Evolutionary conservation across 2,329 filamentous ascomycete species (phyloP).

Genomic region (Fusarium sp.): DNA sequence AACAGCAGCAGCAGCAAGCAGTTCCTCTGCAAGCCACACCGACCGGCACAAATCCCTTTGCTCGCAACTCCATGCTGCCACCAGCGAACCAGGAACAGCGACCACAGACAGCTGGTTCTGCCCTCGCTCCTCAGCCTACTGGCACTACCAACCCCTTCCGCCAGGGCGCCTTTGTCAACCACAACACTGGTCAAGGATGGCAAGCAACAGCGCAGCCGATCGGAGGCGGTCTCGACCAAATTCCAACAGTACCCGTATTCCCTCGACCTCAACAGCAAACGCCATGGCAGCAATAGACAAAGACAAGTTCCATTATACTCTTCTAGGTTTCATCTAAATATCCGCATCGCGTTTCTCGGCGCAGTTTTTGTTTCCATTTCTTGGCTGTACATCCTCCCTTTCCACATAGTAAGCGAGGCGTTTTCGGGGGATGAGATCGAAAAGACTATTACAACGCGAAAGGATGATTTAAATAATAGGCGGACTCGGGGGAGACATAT

Average conservation of each 20-base stretch:
- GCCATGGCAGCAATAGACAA: constrained; percentile 68
- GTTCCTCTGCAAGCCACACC: constrained; percentile 61
- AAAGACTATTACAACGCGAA: constrained; percentile 36
- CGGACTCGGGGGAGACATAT: background rate
- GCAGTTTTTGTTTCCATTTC: constrained; percentile 28
- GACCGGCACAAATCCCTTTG: constrained; percentile 72
- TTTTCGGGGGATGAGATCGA: constrained; percentile 48
- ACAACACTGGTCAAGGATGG: constrained; percentile 89
- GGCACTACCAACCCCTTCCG: constrained; percentile 96
- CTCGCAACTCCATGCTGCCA: constrained; percentile 55
- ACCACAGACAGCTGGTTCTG: constrained; percentile 60
- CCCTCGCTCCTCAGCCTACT: constrained; percentile 79
- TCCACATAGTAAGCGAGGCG: constrained; percentile 52
- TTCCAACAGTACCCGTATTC: constrained; percentile 86
- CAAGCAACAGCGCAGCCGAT: constrained; percentile 83
- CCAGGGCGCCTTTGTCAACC: constrained; percentile 90
- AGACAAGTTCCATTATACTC: background rate
- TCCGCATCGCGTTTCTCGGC: constrained; percentile 21
- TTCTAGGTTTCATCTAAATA: constrained; percentile 17
- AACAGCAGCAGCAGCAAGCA: constrained; percentile 47
- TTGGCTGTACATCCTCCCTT: constrained; percentile 43
- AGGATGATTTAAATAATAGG: constrained; percentile 12
- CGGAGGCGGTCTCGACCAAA: constrained; percentile 81
- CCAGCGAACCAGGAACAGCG: constrained; percentile 54
- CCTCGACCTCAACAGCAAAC: constrained; percentile 74